Base-by-base conservation (phyloP, 2,329 filamentous ascomycete genomes). In the Alternaria sp. region DNA sequence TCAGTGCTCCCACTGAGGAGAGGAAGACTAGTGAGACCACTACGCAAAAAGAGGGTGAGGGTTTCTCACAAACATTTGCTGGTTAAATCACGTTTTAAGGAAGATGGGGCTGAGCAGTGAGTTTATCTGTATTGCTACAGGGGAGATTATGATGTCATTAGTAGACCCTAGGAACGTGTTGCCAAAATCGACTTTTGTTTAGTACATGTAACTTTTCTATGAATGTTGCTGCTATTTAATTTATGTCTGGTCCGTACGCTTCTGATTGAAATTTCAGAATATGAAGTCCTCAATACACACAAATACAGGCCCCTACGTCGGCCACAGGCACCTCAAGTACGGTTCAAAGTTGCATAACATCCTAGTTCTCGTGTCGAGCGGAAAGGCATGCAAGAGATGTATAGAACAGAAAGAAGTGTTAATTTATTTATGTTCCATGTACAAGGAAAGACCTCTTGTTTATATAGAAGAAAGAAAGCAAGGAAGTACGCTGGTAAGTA, bases 11-110 rank as follows among this genome's bases (percentile, higher is more conserved):
- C 32, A 5, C 26, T 22, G 53, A 57, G 28, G 54, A 57, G 26
- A 62, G 59, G 44, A 41, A 59, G 39, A 42, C 30, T 38, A 61
- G 56, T 43, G 56, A 48, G 20, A n/a, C 55, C 12, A n/a, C 54
- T 26, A 39, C 51, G 26, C 48, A 55, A 22, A 59, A 48, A 43
- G 52, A 61, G 26, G 55, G 38, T 32, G 57, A 54, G 20, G 49
- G 46, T 5, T 57, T 39, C 36, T 61, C 57, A 38, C 51, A 65
- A 36, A 51, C 61, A 12, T 59, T 55, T 42, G 55, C 52, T 52
- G 36, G 41, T 32, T 42, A 38, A 30, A 20, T 9, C 16, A 3
- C 24, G 22, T 26, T 41, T 26, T 20, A 38, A 49, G 16, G 39
- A 38, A 36, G 30, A 49, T 18, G 7, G 32, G 16, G 32, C 20